Percentiles rank a stretch among this genome's conserved stretches.
These are phyloP conservation scores for Coniochaeta ligniaria DNA, from an alignment of 2,329 filamentous ascomycete genomes.

Conservation along the genomic window DNA sequence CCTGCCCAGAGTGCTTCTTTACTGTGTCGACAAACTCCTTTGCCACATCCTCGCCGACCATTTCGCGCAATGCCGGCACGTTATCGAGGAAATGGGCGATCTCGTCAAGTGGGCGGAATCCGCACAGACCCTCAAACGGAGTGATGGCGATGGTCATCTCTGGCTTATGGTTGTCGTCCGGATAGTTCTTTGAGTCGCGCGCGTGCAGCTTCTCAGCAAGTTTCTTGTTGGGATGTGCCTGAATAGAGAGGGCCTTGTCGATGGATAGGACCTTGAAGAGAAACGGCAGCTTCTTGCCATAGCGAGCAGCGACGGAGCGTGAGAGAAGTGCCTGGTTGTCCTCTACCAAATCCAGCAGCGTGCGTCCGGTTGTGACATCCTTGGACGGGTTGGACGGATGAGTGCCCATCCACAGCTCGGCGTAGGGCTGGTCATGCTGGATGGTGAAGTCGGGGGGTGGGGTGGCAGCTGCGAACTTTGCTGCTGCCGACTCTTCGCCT, in stretches of 20 bases:
- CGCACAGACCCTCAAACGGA: slow-evolving; percentile 90
- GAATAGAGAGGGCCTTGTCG: slow-evolving; percentile 91
- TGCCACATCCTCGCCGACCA: slow-evolving; percentile 61
- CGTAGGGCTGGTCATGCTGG: slow-evolving; percentile 84
- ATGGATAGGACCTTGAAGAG: slow-evolving; percentile 97
- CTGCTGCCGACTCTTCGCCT: slow-evolving; percentile 79
- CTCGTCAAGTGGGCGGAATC: slow-evolving; percentile 82
- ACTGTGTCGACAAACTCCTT: slow-evolving; percentile 48
- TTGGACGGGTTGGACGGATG: slow-evolving; percentile 94
- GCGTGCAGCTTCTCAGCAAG: slow-evolving; percentile 83
- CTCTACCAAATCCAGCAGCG: slow-evolving; percentile 78
- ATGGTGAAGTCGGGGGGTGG: slow-evolving; percentile 67
- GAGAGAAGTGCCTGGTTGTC: slow-evolving; percentile 83
- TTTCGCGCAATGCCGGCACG: slow-evolving; percentile 47
- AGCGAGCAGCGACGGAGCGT: slow-evolving; percentile 62
- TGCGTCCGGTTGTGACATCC: slow-evolving; percentile 75
- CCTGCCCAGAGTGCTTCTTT: slow-evolving; percentile 32
- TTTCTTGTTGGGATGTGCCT: slow-evolving; percentile 94
- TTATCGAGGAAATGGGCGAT: slow-evolving; percentile 74
- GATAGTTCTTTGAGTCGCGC: slow-evolving; percentile 87
- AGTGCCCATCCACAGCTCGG: slow-evolving; percentile 99
- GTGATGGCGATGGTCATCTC: slow-evolving; percentile 99
- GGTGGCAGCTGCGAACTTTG: slow-evolving; percentile 82
- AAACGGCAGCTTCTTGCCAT: slow-evolving; percentile 80
- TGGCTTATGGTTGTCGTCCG: slow-evolving; percentile 98